phyloP scores from a whole-genome alignment of 2,329 filamentous ascomycete genomes.

The Fusarium sacchari region DNA sequence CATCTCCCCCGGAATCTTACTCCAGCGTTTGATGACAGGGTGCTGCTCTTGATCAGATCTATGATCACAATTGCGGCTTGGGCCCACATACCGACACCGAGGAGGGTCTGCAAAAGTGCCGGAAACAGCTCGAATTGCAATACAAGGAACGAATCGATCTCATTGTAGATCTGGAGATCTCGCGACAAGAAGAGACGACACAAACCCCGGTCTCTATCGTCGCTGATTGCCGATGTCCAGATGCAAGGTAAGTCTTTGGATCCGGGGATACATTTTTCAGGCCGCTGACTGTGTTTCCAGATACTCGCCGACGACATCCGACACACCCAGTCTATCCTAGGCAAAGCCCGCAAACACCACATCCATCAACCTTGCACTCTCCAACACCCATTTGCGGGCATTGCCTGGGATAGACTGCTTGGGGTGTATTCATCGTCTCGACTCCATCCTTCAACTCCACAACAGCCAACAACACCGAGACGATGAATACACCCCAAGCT shows the following conservation, averaged over 20 bases:
- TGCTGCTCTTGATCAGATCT: not conserved
- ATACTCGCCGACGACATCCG: not conserved
- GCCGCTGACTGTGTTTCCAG: not conserved
- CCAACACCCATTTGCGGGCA: not conserved
- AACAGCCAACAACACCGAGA: not conserved
- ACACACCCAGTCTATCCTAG: not conserved
- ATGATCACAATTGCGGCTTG: not conserved
- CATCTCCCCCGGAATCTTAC: not conserved
- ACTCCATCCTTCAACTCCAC: not conserved
- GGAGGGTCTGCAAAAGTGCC: not conserved
- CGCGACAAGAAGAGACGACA: constrained; percentile 55
- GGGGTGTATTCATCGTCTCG: not conserved
- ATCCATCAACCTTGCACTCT: rapidly evolving
- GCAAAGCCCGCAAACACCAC: not conserved
- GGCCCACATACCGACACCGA: not conserved
- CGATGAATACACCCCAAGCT: not conserved
- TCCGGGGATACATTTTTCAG: not conserved
- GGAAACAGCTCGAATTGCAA: not conserved
- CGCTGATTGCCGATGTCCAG: not conserved
- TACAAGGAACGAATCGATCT: constrained; percentile 90
- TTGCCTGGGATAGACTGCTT: not conserved
- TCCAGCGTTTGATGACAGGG: not conserved
- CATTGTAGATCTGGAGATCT: constrained; percentile 79
- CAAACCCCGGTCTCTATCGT: not conserved
- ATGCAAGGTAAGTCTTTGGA: not conserved